Evolutionary conservation across 2,329 filamentous ascomycete species (phyloP), one percentile per base, ranked within the genome.

Genomic region (Penicillium sp.): DNA sequence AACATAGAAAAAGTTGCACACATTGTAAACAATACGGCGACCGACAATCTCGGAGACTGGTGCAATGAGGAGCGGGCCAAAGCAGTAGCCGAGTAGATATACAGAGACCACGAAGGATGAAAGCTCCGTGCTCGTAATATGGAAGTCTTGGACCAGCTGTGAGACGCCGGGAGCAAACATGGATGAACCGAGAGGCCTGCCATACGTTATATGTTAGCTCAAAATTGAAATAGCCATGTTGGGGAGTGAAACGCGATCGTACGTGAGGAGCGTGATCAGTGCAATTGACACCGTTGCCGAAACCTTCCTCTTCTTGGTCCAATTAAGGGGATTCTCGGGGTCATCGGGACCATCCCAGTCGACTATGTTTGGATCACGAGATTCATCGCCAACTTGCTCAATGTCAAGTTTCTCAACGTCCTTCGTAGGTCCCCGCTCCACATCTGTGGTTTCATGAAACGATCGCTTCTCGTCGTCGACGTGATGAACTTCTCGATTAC

Each of bases 31-130:
- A 7, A 81, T 75, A 10, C 84, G 75, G 7, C 88, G 81, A 1
- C 88, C 88, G 68, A 88, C 89, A 60, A 90, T 84, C 70, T 90
- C 88, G 1, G 82, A 86, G 30, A 87, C 66, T 0, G 85, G 86
- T 2, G 85, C 84, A 3, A 88, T 72, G 46, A 87, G 78, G 4
- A 88, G 73, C 0, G 86, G 86, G 0, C 86, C 85, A 37, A 87
- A 76, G 28, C 81, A 83, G 63, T 87, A 88, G 1, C 85, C 85
- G 0, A 89, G 74, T 2, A 89, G 74, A 69, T 87, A 89, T 59
- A 89, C 87, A 60, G 83, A 86, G 37, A 87, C 85, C 13, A 84
- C 82, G 68, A 87, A 82, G 10, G 84, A 76, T 3, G 75, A 80
- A 2, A 84, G 67, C 6, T 80, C 81, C 2, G 71, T 63, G 59